phyloP scores from a whole-genome alignment of 108 stramenopile genomes.

The Stephanodiscus minutulus region DNA sequence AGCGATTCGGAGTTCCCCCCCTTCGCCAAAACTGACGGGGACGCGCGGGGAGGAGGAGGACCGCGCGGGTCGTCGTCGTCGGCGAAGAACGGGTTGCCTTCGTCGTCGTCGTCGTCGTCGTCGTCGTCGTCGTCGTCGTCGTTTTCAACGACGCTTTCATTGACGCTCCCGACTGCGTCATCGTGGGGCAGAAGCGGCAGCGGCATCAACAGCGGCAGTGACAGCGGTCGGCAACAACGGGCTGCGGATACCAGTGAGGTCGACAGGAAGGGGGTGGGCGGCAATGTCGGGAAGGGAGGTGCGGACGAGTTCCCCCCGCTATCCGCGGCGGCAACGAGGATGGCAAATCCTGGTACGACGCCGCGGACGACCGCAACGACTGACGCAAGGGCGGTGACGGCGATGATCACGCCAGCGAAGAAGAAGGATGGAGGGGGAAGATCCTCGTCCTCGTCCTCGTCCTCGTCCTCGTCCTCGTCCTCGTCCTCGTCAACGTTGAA shows the following conservation, averaged over 20 bases:
- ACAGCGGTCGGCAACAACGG: neutral
- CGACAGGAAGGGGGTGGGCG: neutral
- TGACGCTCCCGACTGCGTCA: neutral
- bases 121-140: too few species aligned
- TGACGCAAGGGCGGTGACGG: conserved; percentile 4
- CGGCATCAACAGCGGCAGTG: neutral
- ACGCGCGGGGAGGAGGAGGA: neutral
- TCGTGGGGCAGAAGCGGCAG: conserved; percentile 9
- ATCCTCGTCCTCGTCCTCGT: too few species aligned
- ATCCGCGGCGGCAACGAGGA: neutral
- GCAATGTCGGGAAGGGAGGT: neutral
- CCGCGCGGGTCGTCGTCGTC: neutral
- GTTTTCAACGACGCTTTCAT: neutral
- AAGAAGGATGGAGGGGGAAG: neutral
- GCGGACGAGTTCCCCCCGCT: conserved; percentile 22
- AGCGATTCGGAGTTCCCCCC: too few species aligned
- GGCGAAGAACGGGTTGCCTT: too few species aligned
- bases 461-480: too few species aligned
- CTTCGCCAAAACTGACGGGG: too few species aligned
- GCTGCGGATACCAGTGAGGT: too few species aligned
- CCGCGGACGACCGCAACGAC: neutral
- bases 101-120: neutral
- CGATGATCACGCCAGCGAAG: too few species aligned
- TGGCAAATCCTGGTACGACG: neutral
- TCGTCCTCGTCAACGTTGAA: too few species aligned